phyloP scores from a whole-genome alignment of 2,329 filamentous ascomycete species.

The Penicillium expansum region DNA sequence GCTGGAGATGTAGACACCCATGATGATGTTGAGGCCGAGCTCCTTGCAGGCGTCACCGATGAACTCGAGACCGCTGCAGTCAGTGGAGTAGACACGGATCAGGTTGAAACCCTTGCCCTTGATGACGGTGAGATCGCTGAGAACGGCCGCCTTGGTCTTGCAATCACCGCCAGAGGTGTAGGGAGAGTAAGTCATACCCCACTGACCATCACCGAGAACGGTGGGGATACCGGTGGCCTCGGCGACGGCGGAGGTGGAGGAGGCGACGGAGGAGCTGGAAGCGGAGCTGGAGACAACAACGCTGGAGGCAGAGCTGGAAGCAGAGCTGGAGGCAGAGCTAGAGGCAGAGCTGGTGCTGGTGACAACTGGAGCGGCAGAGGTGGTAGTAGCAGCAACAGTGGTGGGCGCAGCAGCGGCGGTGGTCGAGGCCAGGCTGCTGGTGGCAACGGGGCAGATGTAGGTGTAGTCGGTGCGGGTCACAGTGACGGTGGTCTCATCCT shows the following conservation, averaged over 20 bases:
- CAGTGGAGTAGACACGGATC: slow-evolving; percentile 84
- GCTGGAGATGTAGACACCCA: slow-evolving; percentile 80
- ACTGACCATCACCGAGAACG: slow-evolving; percentile 49
- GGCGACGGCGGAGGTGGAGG: too few relatives aligned
- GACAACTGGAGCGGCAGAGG: slow-evolving; percentile 7
- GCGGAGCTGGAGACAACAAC: background rate
- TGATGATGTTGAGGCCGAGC: slow-evolving; percentile 72
- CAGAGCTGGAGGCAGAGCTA: slow-evolving; percentile 13
- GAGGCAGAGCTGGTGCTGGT: slow-evolving; percentile 13
- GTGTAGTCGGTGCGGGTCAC: slow-evolving; percentile 66
- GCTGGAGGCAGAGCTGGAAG: slow-evolving; percentile 7
- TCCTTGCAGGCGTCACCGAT: slow-evolving; percentile 67
- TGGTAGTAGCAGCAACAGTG: slow-evolving; percentile 24
- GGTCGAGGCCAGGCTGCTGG: slow-evolving; percentile 33
- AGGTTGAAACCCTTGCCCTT: slow-evolving; percentile 64
- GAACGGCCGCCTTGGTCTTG: slow-evolving; percentile 61
- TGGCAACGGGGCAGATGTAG: slow-evolving; percentile 67
- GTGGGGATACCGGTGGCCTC: slow-evolving; percentile 9
- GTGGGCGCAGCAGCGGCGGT: slow-evolving; percentile 25
- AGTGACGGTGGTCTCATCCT: slow-evolving; percentile 64
- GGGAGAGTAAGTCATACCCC: slow-evolving; percentile 78
- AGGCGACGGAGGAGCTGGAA: slow-evolving; percentile 21
- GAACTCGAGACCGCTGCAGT: slow-evolving; percentile 77
- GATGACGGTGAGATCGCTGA: slow-evolving; percentile 61
- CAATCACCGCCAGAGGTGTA: slow-evolving; percentile 60